Evolutionary conservation across 164 flowering plant species (phyloP).

Genomic region (Piper longum): DNA sequence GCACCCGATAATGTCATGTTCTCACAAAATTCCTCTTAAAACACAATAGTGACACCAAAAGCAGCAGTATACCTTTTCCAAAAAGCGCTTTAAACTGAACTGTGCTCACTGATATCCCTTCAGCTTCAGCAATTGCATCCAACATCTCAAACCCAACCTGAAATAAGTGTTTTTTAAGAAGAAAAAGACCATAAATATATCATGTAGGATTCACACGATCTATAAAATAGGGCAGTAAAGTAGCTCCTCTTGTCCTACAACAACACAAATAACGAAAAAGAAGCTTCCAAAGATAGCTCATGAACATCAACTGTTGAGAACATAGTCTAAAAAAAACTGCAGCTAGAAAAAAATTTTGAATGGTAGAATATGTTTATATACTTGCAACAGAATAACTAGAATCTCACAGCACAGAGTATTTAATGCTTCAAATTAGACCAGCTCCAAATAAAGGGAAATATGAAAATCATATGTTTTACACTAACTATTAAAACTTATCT

Average conservation of each 20-base stretch:
- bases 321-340: not conserved
- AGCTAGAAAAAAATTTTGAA: not conserved
- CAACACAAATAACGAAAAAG: not conserved
- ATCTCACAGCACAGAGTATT: not conserved
- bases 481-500: not conserved
- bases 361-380: no score
- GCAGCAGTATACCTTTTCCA: constrained; percentile 54
- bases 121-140: constrained; percentile 72
- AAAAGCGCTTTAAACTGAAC: constrained; percentile 58
- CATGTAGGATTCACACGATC: no score
- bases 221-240: not conserved
- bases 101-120: constrained; percentile 64
- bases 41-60: not conserved
- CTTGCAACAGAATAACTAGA: not conserved
- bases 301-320: not conserved
- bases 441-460: not conserved
- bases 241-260: not conserved
- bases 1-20: no score
- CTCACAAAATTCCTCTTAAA: not conserved
- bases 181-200: not conserved
- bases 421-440: not conserved
- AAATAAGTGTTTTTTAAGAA: constrained; percentile 1
- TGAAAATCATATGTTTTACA: not conserved
- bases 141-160: constrained; percentile 95
- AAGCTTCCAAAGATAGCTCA: not conserved